A percentile compares a stretch with the other conserved stretches of the same genome.
These are phyloP conservation scores for Neurospora intermedia DNA, from an alignment of 495 filamentous ascomycete species.

Conservation along the genomic window DNA sequence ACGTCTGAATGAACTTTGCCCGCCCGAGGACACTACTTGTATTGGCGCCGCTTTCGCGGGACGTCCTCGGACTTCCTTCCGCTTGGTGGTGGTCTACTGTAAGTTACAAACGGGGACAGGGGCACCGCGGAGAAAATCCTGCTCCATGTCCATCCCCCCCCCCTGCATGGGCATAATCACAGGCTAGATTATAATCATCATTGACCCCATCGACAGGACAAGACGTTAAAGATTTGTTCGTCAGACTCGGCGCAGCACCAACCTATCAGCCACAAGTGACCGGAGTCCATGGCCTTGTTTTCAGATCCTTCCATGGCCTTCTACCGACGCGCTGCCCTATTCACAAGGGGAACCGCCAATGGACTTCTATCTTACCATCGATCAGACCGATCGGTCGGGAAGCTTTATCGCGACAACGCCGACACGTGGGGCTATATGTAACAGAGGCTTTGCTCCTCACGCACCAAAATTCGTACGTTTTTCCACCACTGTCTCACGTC, in stretches of 20 bases:
- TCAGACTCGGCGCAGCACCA: background rate
- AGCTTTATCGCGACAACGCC: background rate
- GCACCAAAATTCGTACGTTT: background rate
- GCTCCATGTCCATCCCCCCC: background rate
- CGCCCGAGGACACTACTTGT: background rate
- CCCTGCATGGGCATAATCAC: background rate
- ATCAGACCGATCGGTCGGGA: background rate
- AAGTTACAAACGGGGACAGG: background rate
- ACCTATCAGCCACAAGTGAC: background rate
- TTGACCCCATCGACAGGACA: background rate
- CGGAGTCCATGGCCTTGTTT: background rate
- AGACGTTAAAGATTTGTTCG: background rate
- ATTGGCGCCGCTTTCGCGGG: background rate
- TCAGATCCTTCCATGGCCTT: background rate
- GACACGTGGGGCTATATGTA: background rate
- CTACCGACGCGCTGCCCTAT: background rate
- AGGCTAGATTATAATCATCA: background rate
- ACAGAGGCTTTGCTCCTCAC: background rate
- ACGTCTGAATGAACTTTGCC: background rate
- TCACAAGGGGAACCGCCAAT: background rate
- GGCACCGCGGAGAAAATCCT: background rate
- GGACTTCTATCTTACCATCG: background rate
- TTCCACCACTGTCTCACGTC: background rate
- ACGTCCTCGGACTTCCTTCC: background rate
- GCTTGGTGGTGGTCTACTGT: background rate